Evolutionary conservation across 2,329 filamentous ascomycete genomes (phyloP).

Genomic region (Beauveria sp.): DNA sequence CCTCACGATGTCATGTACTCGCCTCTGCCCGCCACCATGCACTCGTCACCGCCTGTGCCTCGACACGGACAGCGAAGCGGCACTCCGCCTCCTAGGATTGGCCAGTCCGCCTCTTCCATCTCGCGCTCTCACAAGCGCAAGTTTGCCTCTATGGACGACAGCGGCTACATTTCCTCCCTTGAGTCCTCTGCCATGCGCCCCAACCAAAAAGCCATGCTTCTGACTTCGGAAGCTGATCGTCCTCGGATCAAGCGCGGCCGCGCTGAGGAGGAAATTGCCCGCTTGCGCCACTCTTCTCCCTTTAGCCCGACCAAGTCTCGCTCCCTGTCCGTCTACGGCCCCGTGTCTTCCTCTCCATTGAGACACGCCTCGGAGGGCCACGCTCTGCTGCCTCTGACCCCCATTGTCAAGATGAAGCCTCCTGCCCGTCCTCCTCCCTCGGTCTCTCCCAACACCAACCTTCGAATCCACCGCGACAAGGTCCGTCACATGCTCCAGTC

Average conservation of each 20-base stretch:
- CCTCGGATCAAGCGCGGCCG: slow-evolving; percentile 78
- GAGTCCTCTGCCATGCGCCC: slow-evolving; percentile 82
- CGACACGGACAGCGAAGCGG: slow-evolving; percentile 54
- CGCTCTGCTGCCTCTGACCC: slow-evolving; percentile 72
- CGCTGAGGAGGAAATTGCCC: slow-evolving; percentile 91
- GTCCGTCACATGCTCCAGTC: slow-evolving; percentile 78
- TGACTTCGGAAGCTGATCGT: slow-evolving; percentile 75
- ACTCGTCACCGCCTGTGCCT: slow-evolving; percentile 83
- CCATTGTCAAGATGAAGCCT: slow-evolving; percentile 71
- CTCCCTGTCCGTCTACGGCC: slow-evolving; percentile 42
- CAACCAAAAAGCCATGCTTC: slow-evolving; percentile 50
- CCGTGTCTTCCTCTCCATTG: slow-evolving; percentile 61
- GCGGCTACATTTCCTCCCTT: slow-evolving; percentile 92
- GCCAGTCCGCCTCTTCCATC: slow-evolving; percentile 55
- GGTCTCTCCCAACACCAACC: slow-evolving; percentile 85
- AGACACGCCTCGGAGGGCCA: slow-evolving; percentile 49
- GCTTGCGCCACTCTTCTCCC: slow-evolving; percentile 84
- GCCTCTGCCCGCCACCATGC: slow-evolving; percentile 63
- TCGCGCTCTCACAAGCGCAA: slow-evolving; percentile 67
- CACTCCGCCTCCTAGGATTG: slow-evolving; percentile 66
- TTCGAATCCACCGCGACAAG: slow-evolving; percentile 78
- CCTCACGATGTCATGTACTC: slow-evolving; percentile 51
- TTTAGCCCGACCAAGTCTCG: slow-evolving; percentile 77
- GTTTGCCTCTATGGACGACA: slow-evolving; percentile 75
- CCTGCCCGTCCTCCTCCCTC: slow-evolving; percentile 54